A percentile compares a stretch with the other conserved stretches of the same genome.
Conservation (phyloP, 345 rosid species). For the Brassica carinata region DNA sequence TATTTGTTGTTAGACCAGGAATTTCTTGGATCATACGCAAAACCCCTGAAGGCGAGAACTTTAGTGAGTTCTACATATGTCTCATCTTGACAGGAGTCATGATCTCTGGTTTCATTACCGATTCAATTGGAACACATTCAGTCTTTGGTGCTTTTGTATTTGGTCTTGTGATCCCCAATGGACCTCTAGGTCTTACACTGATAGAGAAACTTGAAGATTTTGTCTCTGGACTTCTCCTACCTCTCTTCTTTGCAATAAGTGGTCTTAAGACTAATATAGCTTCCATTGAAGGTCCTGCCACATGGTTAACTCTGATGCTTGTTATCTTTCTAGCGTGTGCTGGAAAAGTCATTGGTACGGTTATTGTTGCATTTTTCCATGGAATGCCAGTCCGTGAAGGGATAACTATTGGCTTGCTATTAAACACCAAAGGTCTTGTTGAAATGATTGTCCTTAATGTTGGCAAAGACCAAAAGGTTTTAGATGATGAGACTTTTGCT, state of each 20-base stretch:
- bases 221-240: conserved; percentile 87
- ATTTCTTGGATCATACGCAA: conserved; percentile 68
- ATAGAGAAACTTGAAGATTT: conserved; percentile 95
- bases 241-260: conserved; percentile 92
- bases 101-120: conserved; percentile 92
- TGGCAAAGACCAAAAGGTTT: conserved; percentile 87
- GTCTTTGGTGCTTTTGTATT: conserved; percentile 93
- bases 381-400: conserved; percentile 90
- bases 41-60: conserved; percentile 92
- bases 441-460: conserved; percentile 93
- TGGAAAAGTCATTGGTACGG: conserved; percentile 78
- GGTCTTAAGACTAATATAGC: conserved; percentile 79
- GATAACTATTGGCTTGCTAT: conserved; percentile 74
- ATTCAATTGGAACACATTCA: conserved; percentile 92
- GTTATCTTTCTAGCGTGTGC: conserved; percentile 59
- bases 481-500: conserved; percentile 78
- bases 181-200: conserved; percentile 84
- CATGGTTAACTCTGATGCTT: conserved; percentile 55
- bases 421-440: conserved; percentile 96
- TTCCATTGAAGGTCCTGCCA: conserved; percentile 44
- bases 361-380: conserved; percentile 53
- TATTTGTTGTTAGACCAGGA: conserved; percentile 67
- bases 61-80: conserved; percentile 75
- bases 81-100: conserved; percentile 91
- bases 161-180: conserved; percentile 87